Percentiles rank a stretch among this genome's conserved stretches.
Conservation (phyloP, 768 basidiomycete genomes). For the Lactarius indigo region DNA sequence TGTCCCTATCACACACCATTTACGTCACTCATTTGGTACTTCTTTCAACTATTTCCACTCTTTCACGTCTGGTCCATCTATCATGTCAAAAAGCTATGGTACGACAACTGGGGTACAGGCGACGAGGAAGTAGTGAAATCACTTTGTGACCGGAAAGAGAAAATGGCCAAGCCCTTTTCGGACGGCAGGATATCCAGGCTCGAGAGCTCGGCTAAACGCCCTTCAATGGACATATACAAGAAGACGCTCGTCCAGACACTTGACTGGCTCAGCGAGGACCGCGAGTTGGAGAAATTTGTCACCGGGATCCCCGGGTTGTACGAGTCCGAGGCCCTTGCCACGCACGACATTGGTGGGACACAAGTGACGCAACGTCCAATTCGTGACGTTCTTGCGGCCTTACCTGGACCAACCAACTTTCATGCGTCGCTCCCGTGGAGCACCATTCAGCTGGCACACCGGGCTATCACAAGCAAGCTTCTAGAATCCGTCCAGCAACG, state of each 20-base stretch:
- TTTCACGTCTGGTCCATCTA: no score
- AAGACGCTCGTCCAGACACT: background rate
- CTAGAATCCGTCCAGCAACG: no score
- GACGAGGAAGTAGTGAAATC: background rate
- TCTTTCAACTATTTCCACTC: background rate
- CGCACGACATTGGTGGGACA: background rate
- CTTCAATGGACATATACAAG: background rate
- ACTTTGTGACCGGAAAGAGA: background rate
- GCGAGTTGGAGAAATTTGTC: background rate
- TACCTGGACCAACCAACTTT: background rate
- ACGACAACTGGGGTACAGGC: background rate
- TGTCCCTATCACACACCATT: background rate
- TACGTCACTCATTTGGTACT: conserved; percentile 1
- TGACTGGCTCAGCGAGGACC: background rate
- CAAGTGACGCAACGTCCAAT: background rate
- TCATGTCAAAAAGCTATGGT: no score
- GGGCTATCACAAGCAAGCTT: background rate
- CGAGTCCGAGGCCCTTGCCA: background rate
- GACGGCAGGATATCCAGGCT: background rate
- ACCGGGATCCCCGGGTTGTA: background rate
- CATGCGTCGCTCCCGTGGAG: background rate
- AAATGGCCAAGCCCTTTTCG: background rate
- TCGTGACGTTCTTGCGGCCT: background rate
- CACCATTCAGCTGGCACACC: background rate
- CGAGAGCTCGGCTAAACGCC: background rate